A percentile compares a stretch with the other conserved stretches of the same genome.
Conservation (phyloP, 192 early-diverging fungal species). For the Allomyces macrogynus region DNA sequence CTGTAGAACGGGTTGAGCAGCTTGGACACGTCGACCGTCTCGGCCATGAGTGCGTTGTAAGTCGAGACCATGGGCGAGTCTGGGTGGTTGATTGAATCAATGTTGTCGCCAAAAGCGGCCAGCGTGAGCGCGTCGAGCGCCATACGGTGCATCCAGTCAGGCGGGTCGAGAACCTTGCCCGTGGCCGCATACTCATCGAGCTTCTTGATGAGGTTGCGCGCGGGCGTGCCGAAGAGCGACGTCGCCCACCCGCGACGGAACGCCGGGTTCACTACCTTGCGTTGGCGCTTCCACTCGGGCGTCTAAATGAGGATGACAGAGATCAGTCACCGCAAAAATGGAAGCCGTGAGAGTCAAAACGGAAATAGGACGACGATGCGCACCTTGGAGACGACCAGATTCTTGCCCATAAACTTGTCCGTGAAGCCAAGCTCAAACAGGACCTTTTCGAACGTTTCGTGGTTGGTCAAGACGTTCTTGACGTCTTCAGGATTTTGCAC, state of each 20-base stretch:
- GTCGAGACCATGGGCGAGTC: neutral
- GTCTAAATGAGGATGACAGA: slow-evolving; percentile 9
- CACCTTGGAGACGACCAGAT: slow-evolving; percentile 3
- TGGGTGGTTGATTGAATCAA: neutral
- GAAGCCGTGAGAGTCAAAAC: neutral
- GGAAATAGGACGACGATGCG: neutral
- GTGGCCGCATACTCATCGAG: slow-evolving; percentile 5
- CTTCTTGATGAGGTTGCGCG: slow-evolving; percentile 12
- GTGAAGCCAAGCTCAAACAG: neutral
- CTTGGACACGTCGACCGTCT: neutral
- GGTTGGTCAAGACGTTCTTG: slow-evolving; percentile 3
- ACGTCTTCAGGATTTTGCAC: slow-evolving; percentile 3
- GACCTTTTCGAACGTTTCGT: neutral
- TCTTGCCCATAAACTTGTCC: neutral
- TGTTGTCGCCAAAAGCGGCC: neutral
- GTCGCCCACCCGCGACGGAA: slow-evolving; percentile 23
- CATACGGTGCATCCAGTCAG: neutral
- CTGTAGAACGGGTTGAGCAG: neutral
- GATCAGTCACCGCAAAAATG: neutral
- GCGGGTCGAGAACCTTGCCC: neutral
- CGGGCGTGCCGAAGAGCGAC: neutral
- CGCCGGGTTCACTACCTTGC: slow-evolving; percentile 22
- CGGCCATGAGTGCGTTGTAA: neutral
- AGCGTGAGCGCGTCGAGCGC: neutral
- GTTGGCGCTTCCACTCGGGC: slow-evolving; percentile 20